A percentile compares a stretch with the other conserved stretches of the same genome.
These are phyloP conservation scores for Blastomyces silverae DNA, from an alignment of 2,329 filamentous ascomycete genomes.

Conservation along the genomic window DNA sequence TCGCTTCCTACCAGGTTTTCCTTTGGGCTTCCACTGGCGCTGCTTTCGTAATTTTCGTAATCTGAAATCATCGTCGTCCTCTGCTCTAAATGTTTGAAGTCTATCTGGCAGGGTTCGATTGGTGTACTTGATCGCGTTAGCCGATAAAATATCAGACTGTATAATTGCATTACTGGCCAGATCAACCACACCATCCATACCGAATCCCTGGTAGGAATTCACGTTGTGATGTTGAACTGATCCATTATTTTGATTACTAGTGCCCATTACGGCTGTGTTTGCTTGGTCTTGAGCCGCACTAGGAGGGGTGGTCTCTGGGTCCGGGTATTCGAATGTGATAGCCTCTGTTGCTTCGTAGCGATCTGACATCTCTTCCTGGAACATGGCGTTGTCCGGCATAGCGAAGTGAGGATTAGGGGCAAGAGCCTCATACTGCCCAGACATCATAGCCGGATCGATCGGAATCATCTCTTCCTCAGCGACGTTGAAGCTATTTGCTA, in stretches of 20 bases:
- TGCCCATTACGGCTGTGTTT: not conserved
- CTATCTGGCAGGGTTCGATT: not conserved
- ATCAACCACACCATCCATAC: slow-evolving; percentile 6
- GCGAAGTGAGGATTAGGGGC: slow-evolving; percentile 20
- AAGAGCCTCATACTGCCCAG: slow-evolving; percentile 9
- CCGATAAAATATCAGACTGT: slow-evolving; percentile 5
- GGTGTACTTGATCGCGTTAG: not conserved
- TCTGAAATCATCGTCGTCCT: slow-evolving; percentile 6
- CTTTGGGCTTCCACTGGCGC: slow-evolving; percentile 2
- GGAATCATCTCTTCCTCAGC: slow-evolving; percentile 32
- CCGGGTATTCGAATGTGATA: slow-evolving; percentile 33
- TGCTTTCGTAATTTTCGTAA: slow-evolving; percentile 10
- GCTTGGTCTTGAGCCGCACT: not conserved
- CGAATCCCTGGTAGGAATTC: slow-evolving; percentile 2
- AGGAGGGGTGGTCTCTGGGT: slow-evolving; percentile 19
- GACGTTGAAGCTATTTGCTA: slow-evolving; percentile 13
- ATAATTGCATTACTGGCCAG: slow-evolving; percentile 5
- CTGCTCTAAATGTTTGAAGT: not conserved
- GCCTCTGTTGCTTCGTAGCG: slow-evolving; percentile 30
- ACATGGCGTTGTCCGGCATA: slow-evolving; percentile 27
- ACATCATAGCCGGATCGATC: slow-evolving; percentile 39
- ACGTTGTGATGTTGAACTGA: not conserved
- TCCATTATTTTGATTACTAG: not conserved
- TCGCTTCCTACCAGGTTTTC: not conserved
- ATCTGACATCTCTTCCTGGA: slow-evolving; percentile 27